phyloP scores from a whole-genome alignment of 352 stramenopile species.

The Globisporangium polare region DNA sequence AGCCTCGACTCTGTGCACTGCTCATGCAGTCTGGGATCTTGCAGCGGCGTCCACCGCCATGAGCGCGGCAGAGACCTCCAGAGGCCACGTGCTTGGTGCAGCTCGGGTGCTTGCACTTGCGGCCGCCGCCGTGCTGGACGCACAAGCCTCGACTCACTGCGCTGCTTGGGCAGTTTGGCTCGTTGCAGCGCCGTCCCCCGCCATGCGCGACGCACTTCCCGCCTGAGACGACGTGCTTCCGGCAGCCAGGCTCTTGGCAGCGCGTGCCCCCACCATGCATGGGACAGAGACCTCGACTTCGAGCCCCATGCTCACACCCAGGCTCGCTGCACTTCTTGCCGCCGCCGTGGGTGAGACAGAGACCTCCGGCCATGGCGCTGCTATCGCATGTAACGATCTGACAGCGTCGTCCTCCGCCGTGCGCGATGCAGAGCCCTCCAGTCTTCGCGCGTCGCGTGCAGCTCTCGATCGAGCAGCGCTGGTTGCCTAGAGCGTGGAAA shows the following conservation, averaged over 20 bases:
- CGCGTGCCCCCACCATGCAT: constrained; percentile 55
- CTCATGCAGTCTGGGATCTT: constrained; percentile 76
- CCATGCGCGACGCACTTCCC: constrained; percentile 66
- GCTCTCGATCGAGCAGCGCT: not conserved
- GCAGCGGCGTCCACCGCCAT: constrained; percentile 72
- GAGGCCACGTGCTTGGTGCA: constrained; percentile 82
- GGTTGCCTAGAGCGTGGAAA: not conserved
- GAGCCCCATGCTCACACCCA: constrained; percentile 38
- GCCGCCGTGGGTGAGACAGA: constrained; percentile 2
- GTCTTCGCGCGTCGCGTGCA: constrained; percentile 2
- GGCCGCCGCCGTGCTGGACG: constrained; percentile 61
- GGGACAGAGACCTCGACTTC: constrained; percentile 57
- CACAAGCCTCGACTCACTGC: constrained; percentile 60
- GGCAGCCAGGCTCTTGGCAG: constrained; percentile 41
- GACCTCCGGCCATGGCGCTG: not conserved
- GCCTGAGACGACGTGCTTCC: constrained; percentile 64
- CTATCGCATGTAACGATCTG: not conserved
- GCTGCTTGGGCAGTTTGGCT: constrained; percentile 36
- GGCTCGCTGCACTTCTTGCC: constrained; percentile 22
- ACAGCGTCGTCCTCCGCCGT: constrained; percentile 1
- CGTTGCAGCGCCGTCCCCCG: constrained; percentile 48
- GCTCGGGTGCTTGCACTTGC: constrained; percentile 59
- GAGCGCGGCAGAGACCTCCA: constrained; percentile 70
- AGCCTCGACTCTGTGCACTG: constrained; percentile 72
- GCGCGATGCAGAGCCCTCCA: not conserved